Base-by-base conservation (phyloP, 2,329 filamentous ascomycete genomes). In the Dactylellina cionopaga region DNA sequence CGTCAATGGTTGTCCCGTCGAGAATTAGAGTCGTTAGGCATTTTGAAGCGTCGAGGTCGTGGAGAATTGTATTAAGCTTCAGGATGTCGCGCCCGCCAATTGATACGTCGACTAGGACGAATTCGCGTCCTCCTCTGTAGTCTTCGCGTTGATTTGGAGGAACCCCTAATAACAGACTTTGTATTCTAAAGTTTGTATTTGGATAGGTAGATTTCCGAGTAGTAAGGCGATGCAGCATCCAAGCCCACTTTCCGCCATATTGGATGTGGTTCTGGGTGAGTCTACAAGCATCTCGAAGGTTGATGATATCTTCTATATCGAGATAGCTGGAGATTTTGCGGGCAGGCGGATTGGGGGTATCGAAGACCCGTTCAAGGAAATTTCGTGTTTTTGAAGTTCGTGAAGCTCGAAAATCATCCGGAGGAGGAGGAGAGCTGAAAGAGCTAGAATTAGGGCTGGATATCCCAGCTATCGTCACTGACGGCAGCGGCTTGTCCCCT, bases 281-380 rank as follows among this genome's bases (percentile, higher is more conserved):
- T 17, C n/a, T 39, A 22, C 68, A 59, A 13, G 54, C 55, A 47
- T 72, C 54, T 15, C 68, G 59, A 44, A 72, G 59, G 31, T 54
- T 65, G 51, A 65, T 31, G 27, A 72, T 72, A 19, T 72, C 68
- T n/a, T 72, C 68, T 24, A 72, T 47, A 55, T 72, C 59, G 29
- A 72, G 59, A 22, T 72, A 72, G 39, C 68, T 65, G 37, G 39
- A 27, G 24, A 72, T 64, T 22, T 54, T 58, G 29, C 62, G 51
- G 29, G 68, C 68, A 17, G 68, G 60, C 46, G 59, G 59, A 37
- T 65, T 49, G 3, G 59, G 59, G 19, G 59, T 59, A 19, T 72
- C 52, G 22, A 72, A 72, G 13, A 72, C 43, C 10, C 68, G 33
- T 46, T 65, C 59, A 35, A 72, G 52, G 31, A 72, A 64, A 51